phyloP scores from a whole-genome alignment of 179 eudicot species.

The Silene vulgaris region DNA sequence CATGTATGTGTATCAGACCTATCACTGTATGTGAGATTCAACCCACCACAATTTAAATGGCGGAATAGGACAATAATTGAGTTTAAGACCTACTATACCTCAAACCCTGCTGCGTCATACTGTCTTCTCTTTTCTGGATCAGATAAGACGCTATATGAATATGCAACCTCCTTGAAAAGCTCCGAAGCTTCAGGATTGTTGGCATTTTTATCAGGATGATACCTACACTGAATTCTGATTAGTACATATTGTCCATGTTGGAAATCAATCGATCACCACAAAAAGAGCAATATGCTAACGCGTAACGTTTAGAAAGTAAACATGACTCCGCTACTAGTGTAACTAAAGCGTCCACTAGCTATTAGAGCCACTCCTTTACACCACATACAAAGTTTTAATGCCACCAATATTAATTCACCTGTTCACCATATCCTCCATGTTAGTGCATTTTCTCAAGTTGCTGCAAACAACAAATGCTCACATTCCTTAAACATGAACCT shows the following conservation, averaged over 20 bases:
- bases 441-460: background rate
- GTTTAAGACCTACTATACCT: constrained; percentile 41
- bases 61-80: background rate
- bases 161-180: constrained; percentile 93
- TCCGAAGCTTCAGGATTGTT: constrained; percentile 94
- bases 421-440: background rate
- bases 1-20: background rate
- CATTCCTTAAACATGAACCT: background rate
- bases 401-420: background rate
- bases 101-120: constrained; percentile 87
- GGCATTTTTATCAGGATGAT: constrained; percentile 98
- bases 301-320: background rate
- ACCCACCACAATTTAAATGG: background rate
- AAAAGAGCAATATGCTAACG: background rate
- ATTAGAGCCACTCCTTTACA: background rate
- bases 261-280: constrained; percentile 6
- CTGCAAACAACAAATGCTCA: background rate
- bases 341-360: background rate
- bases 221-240: constrained; percentile 47
- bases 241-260: constrained; percentile 12
- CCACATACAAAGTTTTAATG: background rate
- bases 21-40: background rate
- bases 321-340: background rate
- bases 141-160: constrained; percentile 81
- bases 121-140: constrained; percentile 98